Evolutionary conservation across 345 rosid species (phyloP).

Genomic region (Ceriops decandra): DNA sequence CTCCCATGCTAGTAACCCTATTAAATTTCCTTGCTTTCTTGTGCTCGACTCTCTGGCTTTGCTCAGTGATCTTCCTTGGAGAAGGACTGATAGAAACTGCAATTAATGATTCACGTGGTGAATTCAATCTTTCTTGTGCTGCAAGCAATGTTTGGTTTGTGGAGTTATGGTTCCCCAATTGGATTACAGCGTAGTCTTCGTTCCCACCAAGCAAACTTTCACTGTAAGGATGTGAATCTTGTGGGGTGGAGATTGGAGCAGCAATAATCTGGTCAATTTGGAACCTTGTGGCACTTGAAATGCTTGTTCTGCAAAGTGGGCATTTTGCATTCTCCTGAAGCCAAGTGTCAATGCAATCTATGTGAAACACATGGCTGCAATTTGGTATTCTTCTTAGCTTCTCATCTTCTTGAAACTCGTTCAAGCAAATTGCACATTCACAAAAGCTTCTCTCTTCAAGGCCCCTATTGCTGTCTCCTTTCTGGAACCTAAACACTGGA

Average conservation of each 20-base stretch:
- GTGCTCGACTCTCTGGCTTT: slow-evolving; percentile 20
- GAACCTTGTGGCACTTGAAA: slow-evolving; percentile 43
- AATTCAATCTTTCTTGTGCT: slow-evolving; percentile 42
- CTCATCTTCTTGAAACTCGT: slow-evolving; percentile 78
- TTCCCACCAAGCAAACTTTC: slow-evolving; percentile 33
- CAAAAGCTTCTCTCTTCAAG: slow-evolving; percentile 36
- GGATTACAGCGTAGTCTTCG: slow-evolving; percentile 65
- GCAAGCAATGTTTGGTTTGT: slow-evolving; percentile 30
- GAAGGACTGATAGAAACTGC: slow-evolving; percentile 32
- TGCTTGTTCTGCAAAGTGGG: slow-evolving; percentile 72
- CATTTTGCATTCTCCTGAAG: slow-evolving; percentile 85
- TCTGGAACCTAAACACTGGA: slow-evolving; percentile 71
- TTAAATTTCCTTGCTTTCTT: slow-evolving; percentile 43
- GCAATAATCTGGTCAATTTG: slow-evolving; percentile 35
- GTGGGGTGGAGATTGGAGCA: slow-evolving; percentile 48
- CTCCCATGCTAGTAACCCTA: slow-evolving; percentile 72
- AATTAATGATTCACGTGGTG: slow-evolving; percentile 24
- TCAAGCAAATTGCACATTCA: slow-evolving; percentile 79
- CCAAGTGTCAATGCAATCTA: slow-evolving; percentile 92
- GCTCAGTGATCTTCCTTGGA: slow-evolving; percentile 37
- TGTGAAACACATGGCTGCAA: slow-evolving; percentile 76
- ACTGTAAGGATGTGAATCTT: slow-evolving; percentile 33
- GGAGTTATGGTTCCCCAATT: slow-evolving; percentile 38
- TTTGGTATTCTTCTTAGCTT: slow-evolving; percentile 63
- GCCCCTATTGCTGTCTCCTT: slow-evolving; percentile 29